Percentiles rank a stretch among this genome's conserved stretches.
These are phyloP conservation scores for Dictyostelium brefeldianum DNA, from an alignment of 78 protist genomes.

Conservation along the genomic window DNA sequence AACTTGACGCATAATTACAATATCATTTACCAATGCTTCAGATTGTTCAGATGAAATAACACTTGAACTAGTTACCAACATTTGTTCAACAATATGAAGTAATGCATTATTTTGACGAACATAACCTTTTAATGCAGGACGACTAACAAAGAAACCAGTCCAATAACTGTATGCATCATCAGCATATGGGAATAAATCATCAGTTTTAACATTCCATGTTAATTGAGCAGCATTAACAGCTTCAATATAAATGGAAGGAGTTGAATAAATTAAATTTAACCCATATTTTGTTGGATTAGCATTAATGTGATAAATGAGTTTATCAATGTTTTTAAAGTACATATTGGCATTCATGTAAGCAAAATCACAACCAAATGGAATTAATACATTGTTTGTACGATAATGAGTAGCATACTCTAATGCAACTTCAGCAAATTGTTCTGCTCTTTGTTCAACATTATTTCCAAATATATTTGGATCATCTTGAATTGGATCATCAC, in stretches of 20 bases:
- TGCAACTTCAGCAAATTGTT: slow-evolving; percentile 59
- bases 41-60: background rate
- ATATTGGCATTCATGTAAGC: slow-evolving; percentile 85
- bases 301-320: slow-evolving; percentile 84
- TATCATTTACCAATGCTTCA: background rate
- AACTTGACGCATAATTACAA: slow-evolving; percentile 52
- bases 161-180: slow-evolving; percentile 89
- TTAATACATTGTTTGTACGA: slow-evolving; percentile 84
- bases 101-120: slow-evolving; percentile 58
- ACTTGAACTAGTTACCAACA: slow-evolving; percentile 34
- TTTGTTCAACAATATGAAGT: slow-evolving; percentile 75
- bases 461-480: slow-evolving; percentile 58
- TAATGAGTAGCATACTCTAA: slow-evolving; percentile 55
- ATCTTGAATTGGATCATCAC: slow-evolving; percentile 85
- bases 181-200: slow-evolving; percentile 96
- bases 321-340: slow-evolving; percentile 89
- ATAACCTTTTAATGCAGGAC: slow-evolving; percentile 90
- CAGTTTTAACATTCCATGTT: slow-evolving; percentile 76
- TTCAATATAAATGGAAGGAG: slow-evolving; percentile 82
- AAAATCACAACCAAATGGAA: slow-evolving; percentile 92
- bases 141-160: slow-evolving; percentile 94
- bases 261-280: slow-evolving; percentile 82
- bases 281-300: slow-evolving; percentile 58
- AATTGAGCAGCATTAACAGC: slow-evolving; percentile 44
- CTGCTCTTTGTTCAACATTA: slow-evolving; percentile 45